A percentile compares a stretch with the other conserved stretches of the same genome.
Evolutionary conservation across 768 basidiomycete genomes (phyloP).

Genomic region (Pisolithus microcarpus): DNA sequence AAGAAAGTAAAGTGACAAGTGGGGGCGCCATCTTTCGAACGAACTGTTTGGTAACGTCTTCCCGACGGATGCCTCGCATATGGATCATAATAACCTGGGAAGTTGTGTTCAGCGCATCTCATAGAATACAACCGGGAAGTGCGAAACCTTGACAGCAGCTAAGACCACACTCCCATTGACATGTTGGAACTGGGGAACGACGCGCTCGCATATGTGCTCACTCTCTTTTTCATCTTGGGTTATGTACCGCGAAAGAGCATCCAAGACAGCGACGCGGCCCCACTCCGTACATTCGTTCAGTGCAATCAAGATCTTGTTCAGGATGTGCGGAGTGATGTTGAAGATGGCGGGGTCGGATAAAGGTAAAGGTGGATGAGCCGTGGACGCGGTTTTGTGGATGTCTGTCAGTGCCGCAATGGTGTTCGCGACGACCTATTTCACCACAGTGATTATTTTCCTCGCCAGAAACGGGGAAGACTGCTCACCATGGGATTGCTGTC

Average conservation of each 20-base stretch:
- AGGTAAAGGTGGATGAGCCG: conserved; percentile 41
- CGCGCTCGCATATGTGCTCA: conserved; percentile 97
- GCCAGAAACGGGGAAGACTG: background rate
- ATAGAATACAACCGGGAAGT: background rate
- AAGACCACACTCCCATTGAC: conserved; percentile 93
- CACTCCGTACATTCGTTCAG: conserved; percentile 98
- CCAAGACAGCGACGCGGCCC: conserved; percentile 92
- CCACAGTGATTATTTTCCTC: background rate
- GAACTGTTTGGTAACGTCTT: conserved; percentile 79
- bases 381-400: conserved; percentile 70
- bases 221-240: conserved; percentile 88
- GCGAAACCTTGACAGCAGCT: conserved; percentile 83
- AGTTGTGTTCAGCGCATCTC: background rate
- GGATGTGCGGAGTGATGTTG: conserved; percentile 70
- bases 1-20: conserved; percentile 88
- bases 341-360: conserved; percentile 65
- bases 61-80: conserved; percentile 72
- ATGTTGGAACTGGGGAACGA: conserved; percentile 98
- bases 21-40: conserved; percentile 98
- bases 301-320: conserved; percentile 88
- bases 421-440: conserved; percentile 85
- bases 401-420: conserved; percentile 90
- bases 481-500: conserved; percentile 96
- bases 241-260: conserved; percentile 76
- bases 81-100: conserved; percentile 93